Conservation (phyloP, 768 basidiomycete genomes). For the Pleurotus platypus region DNA sequence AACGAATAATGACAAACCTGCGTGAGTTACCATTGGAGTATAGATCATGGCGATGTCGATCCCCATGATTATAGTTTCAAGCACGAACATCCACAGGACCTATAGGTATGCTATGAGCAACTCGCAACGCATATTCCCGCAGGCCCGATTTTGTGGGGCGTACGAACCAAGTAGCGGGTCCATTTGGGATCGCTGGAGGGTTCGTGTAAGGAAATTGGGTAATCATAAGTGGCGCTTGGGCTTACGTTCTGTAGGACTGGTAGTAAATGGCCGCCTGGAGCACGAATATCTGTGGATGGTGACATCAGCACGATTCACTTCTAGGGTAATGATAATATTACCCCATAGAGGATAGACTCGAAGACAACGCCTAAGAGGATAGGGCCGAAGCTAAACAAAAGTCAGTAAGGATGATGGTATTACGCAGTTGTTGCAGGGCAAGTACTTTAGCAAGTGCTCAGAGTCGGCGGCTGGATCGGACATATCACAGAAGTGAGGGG, state of each 20-base stretch:
- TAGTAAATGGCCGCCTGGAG: constrained; percentile 15
- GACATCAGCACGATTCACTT: neutral
- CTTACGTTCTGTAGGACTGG: constrained; percentile 9
- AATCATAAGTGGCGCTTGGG: too few species aligned
- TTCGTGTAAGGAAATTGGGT: neutral
- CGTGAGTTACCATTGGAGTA: constrained; percentile 13
- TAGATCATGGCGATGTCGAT: constrained; percentile 16
- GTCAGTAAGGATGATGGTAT: neutral
- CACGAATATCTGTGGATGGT: constrained; percentile 11
- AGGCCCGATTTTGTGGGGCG: too few species aligned
- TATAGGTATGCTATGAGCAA: neutral
- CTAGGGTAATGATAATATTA: neutral
- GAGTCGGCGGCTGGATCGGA: neutral
- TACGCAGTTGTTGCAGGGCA: neutral
- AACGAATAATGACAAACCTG: constrained; percentile 1
- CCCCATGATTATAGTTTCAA: constrained; percentile 14
- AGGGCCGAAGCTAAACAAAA: constrained; percentile 9
- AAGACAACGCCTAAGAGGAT: constrained; percentile 16
- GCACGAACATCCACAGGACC: constrained; percentile 14
- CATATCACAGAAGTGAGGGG: neutral
- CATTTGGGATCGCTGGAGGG: constrained; percentile 24
- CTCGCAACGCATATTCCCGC: too few species aligned
- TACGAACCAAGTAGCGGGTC: constrained; percentile 30
- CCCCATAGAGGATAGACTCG: constrained; percentile 14
- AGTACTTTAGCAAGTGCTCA: neutral